Conservation (phyloP, 2,329 filamentous ascomycete genomes). For the Periconia sp. region DNA sequence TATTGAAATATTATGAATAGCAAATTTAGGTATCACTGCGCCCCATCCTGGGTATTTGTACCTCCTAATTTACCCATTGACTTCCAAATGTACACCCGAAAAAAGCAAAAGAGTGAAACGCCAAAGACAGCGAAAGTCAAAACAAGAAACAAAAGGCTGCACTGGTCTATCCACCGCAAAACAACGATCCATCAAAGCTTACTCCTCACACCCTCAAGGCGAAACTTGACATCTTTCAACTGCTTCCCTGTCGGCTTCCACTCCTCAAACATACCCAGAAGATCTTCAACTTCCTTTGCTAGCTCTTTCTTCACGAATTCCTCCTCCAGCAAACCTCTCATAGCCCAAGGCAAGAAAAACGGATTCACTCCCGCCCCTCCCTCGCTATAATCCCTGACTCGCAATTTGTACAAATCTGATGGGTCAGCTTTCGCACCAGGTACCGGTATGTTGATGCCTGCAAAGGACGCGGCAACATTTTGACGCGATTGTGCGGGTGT, state of each 20-base stretch:
- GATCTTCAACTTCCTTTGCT: conserved; percentile 71
- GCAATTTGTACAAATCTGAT: conserved; percentile 25
- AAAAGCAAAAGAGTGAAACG: no score
- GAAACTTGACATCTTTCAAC: conserved; percentile 92
- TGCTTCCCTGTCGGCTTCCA: conserved; percentile 92
- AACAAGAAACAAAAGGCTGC: no score
- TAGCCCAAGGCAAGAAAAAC: conserved; percentile 91
- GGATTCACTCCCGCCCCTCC: conserved; percentile 61
- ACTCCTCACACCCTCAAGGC: conserved; percentile 86
- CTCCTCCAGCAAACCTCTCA: conserved; percentile 90
- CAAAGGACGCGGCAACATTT: conserved; percentile 23
- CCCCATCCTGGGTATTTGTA: no score
- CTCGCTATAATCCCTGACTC: conserved; percentile 36
- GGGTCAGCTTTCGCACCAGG: conserved; percentile 25
- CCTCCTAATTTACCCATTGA: no score
- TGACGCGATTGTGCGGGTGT: conserved; percentile 20
- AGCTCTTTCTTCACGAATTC: conserved; percentile 80
- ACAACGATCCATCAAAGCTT: conserved; percentile 58
- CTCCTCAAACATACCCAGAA: conserved; percentile 86
- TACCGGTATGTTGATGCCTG: conserved; percentile 35
- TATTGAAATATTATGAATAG: no score
- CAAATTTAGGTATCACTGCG: no score
- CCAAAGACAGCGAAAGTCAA: no score
- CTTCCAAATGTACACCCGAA: no score
- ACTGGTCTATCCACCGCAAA: no score